Conservation (phyloP, 179 eudicot genomes). For the Corrigiola litoralis region DNA sequence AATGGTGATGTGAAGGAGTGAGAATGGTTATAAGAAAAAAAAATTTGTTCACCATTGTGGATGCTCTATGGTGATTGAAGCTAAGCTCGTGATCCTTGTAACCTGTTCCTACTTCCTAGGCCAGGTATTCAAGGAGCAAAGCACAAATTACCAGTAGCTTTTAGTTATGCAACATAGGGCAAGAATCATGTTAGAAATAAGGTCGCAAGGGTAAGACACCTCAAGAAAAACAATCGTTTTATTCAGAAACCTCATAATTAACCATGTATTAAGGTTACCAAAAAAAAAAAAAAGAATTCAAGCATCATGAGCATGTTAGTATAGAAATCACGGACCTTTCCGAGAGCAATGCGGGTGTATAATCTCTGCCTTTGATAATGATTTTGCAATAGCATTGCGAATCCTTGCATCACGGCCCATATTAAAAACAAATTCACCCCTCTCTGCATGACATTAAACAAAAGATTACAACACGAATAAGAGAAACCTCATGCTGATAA, state of each 20-base stretch:
- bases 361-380: slow-evolving; percentile 92
- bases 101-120: not conserved
- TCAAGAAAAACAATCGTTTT: not conserved
- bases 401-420: slow-evolving; percentile 90
- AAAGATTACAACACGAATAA: not conserved
- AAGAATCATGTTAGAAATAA: not conserved
- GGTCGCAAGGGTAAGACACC: too few species aligned
- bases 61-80: not conserved
- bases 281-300: too few species aligned
- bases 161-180: not conserved
- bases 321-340: slow-evolving; percentile 57
- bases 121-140: not conserved
- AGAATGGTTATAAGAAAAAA: too few species aligned
- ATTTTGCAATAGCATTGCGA: slow-evolving; percentile 93
- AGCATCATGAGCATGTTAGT: not conserved
- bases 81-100: not conserved
- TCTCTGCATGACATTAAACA: slow-evolving; percentile 45
- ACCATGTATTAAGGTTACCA: not conserved
- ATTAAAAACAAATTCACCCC: slow-evolving; percentile 73
- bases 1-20: too few species aligned
- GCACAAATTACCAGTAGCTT: not conserved
- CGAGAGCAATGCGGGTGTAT: slow-evolving; percentile 94
- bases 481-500: not conserved
- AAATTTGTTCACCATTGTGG: too few species aligned
- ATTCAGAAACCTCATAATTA: not conserved